Evolutionary conservation across 176 grass and related monocot genomes (phyloP), one percentile per base, ranked within the genome.

Genomic region (Zea mays): DNA sequence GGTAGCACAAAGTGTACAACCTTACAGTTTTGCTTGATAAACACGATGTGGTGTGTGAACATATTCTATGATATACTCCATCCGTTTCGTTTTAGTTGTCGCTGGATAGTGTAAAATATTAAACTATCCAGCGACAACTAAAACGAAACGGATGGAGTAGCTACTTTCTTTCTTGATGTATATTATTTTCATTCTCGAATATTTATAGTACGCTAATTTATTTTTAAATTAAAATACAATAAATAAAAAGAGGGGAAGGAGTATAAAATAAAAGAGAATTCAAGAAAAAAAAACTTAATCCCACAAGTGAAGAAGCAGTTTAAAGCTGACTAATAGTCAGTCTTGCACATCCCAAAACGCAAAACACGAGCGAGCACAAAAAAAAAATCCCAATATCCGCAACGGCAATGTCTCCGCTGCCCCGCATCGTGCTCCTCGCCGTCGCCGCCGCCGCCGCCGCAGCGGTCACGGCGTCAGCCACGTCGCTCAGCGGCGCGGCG

Each of bases 341-440:
- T 8, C 52, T 19, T 55, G 6, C 7, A 56, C 17, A 19, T 56
- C 52, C n/a, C 54, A 57, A 57, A 57, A 19, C 54, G n/a, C n/a
- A n/a, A 20, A 57, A 19, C 16, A 19, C 17, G 8, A 56, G 52
- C 51, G 52, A 19, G 7, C 3, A 56, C 16, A 15, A n/a, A 16
- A 33, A 41, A 47, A 73, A 79, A 72, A 49, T 43, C 61, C 37
- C 70, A 68, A 80, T 46, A 5, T 34, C 60, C 76, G 36, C 85
- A 61, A 83, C 74, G 58, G 71, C 65, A 75, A 86, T 74, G 41
- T 79, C 88, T 58, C 37, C 79, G 5, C 43, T 41, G 3, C 9
- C 52, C 67, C 36, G 69, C 36, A 51, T 80, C 55, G 5, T 62
- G 71, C 40, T 38, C 49, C 35, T 41, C 63, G 0, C n/a, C 61